Base-by-base conservation (phyloP, 371 early-diverging fungal genomes). In the Rhizopus sp. region DNA sequence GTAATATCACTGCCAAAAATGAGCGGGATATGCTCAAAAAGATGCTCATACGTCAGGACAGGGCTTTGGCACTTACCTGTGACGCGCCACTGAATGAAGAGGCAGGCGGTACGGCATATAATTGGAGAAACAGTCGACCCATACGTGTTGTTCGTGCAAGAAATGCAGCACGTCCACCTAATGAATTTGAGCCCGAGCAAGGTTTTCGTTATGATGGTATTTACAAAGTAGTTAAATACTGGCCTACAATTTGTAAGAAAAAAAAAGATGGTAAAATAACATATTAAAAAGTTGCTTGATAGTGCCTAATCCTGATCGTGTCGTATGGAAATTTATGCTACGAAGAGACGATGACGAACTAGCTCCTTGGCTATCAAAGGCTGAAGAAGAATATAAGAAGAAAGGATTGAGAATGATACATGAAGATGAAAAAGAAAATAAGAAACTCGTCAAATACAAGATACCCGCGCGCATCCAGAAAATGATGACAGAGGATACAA, bases 171-270 rank as follows among this genome's bases (percentile, higher is more conserved):
- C 65, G 72, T 38, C 66, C 67, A 45, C 67, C 79, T 35, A 75
- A 81, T 1, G 62, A 70, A 13, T 85, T 60, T 59, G 82, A 84
- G 4, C 64, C 72, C 0, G 9, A 12, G 13, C 46, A 74, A 38
- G 85, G 88, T 0, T 66, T 78, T 32, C 77, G 89, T 9, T 88
- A 88, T 58, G 88, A 89, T 63, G 88, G 88, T 0, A 17, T 86
- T 7, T 88, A 89, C 63, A 87, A 86, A 37, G 34, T 89, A 5
- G 84, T 81, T 5, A 70, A 69, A 53, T 88, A 88, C 63, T 87
- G 85, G 85, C 77, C 74, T 7, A 70, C 84, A 40, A 65, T 49
- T 63, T 80, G 86, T 31, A 59, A 62, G 37, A 31, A 23, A 15
- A n/a, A 8, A 17, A 41, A 9, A 6, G 33, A 41, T 3, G n/a